Evolutionary conservation across 2,329 filamentous ascomycete genomes (phyloP).

Genomic region (Ophioceras dolichostomum): DNA sequence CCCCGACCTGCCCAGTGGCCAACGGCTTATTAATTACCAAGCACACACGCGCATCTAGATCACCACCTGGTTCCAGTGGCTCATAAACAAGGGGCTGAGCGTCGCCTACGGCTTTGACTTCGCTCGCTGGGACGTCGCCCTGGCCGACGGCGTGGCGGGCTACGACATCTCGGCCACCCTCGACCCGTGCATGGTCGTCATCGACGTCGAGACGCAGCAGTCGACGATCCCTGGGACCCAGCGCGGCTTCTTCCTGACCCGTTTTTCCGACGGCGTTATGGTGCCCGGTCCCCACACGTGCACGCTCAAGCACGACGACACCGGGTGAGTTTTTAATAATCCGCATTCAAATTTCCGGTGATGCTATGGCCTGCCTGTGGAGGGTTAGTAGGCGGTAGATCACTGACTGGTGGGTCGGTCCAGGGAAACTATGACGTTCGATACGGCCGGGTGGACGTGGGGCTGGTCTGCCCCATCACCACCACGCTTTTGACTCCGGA

Average conservation of each 20-base stretch:
- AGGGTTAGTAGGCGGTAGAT: too few species aligned
- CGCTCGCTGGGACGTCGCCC: neutral
- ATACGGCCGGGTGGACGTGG: neutral
- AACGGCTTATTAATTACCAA: neutral
- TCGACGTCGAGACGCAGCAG: neutral
- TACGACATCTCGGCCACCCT: neutral
- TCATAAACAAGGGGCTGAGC: neutral
- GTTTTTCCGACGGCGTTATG: neutral
- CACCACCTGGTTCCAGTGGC: neutral
- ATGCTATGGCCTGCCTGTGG: too few species aligned
- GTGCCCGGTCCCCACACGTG: neutral
- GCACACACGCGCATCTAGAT: neutral
- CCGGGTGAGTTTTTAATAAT: too few species aligned
- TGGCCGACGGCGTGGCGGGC: neutral
- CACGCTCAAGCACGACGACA: neutral
- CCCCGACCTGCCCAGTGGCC: neutral
- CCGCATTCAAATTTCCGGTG: too few species aligned
- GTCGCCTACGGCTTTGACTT: neutral
- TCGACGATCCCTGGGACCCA: neutral
- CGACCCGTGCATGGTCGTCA: neutral
- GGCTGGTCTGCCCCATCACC: neutral
- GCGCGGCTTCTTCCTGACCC: neutral
- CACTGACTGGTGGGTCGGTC: too few species aligned
- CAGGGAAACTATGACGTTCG: neutral
- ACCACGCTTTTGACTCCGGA: neutral